phyloP scores from a whole-genome alignment of 108 stramenopile species.

The Aurantiochytrium sp. region DNA sequence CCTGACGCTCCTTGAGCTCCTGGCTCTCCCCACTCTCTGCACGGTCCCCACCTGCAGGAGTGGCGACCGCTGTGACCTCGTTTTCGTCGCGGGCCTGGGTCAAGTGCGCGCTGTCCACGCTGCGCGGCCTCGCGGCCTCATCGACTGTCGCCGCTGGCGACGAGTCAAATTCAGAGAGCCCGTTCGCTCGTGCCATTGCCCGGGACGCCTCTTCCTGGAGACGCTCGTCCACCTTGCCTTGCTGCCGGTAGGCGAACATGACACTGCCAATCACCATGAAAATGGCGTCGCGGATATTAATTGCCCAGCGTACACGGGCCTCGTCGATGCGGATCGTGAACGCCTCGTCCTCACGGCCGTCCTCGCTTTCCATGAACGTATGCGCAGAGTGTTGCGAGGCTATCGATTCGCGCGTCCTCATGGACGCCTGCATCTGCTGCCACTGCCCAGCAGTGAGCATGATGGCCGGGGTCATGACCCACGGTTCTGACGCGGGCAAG shows the following conservation, averaged over 20 bases:
- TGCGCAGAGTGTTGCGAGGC: background rate
- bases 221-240: background rate
- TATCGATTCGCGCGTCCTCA: background rate
- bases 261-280: slow-evolving; percentile 22
- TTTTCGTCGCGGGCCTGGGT: too few relatives aligned
- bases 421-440: background rate
- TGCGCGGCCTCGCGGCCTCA: too few relatives aligned
- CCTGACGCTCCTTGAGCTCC: background rate
- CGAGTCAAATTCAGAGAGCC: too few relatives aligned
- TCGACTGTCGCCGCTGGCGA: too few relatives aligned
- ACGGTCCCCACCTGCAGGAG: too few relatives aligned
- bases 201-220: background rate
- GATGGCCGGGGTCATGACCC: slow-evolving; percentile 17
- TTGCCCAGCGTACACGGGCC: background rate
- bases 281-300: background rate
- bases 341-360: background rate
- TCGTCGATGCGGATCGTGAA: slow-evolving; percentile 5
- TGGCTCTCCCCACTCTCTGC: background rate
- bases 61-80: too few relatives aligned
- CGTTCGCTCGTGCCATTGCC: too few relatives aligned
- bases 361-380: background rate
- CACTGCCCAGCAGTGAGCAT: slow-evolving; percentile 8
- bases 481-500: background rate
- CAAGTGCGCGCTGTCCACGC: too few relatives aligned
- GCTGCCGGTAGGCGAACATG: background rate